Evolutionary conservation across 768 basidiomycete species (phyloP).

Genomic region (Amanita thiersii): DNA sequence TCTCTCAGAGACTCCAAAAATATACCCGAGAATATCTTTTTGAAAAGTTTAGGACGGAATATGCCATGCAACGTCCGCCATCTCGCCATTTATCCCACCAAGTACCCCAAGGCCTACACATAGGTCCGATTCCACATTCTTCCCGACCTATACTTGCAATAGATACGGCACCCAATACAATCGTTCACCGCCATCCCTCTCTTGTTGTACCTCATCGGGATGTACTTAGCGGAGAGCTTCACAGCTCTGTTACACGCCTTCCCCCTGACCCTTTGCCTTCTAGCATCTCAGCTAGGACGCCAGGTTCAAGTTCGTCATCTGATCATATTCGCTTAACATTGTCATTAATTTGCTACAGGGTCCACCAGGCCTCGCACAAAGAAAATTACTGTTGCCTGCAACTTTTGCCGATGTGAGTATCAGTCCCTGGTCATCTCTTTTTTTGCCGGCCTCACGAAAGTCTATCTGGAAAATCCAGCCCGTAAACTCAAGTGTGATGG

Average conservation of each 20-base stretch:
- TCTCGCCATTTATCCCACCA: slow-evolving; percentile 40
- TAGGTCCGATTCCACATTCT: slow-evolving; percentile 34
- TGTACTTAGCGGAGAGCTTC: slow-evolving; percentile 36
- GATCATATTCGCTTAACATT: slow-evolving; percentile 11
- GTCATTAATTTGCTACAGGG: slow-evolving; percentile 24
- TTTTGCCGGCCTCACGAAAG: slow-evolving; percentile 10
- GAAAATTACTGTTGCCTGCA: slow-evolving; percentile 86
- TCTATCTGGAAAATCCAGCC: slow-evolving; percentile 42
- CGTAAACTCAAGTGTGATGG: slow-evolving; percentile 88
- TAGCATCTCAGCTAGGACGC: slow-evolving; percentile 23
- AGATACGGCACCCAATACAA: slow-evolving; percentile 46
- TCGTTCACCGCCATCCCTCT: slow-evolving; percentile 35
- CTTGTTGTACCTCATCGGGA: slow-evolving; percentile 37
- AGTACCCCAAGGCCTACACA: slow-evolving; percentile 27
- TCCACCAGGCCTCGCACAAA: slow-evolving; percentile 64
- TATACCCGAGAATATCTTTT: slow-evolving; percentile 81
- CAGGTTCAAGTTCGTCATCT: slow-evolving; percentile 18
- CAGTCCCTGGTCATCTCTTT: slow-evolving; percentile 10
- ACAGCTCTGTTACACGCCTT: slow-evolving; percentile 32
- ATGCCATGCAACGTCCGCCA: slow-evolving; percentile 39
- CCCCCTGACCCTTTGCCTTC: slow-evolving; percentile 31
- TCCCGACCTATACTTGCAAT: slow-evolving; percentile 54
- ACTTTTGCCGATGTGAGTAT: slow-evolving; percentile 81
- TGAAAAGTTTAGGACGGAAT: slow-evolving; percentile 64
- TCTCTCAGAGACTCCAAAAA: slow-evolving; percentile 67